Percentiles rank a stretch among this genome's conserved stretches.
These are phyloP conservation scores for Leccinum fuscescens DNA, from an alignment of 1,284 basidiomycete genomes.

Conservation along the genomic window DNA sequence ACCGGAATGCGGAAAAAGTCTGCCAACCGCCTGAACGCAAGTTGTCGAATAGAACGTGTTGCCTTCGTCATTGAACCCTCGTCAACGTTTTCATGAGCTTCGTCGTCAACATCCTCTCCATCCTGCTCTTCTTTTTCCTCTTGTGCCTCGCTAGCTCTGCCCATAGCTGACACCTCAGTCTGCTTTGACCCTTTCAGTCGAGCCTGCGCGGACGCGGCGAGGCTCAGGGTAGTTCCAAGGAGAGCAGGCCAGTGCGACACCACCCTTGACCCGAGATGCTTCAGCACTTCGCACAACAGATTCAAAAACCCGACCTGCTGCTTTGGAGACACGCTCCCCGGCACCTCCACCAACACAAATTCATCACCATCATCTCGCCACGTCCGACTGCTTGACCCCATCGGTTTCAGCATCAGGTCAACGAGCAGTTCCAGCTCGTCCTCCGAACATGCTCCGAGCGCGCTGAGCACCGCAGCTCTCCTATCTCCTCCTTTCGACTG, in stretches of 20 bases:
- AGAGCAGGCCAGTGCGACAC: slow-evolving; percentile 71
- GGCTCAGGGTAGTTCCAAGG: slow-evolving; percentile 62
- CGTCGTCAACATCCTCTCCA: slow-evolving; percentile 29
- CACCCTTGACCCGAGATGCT: slow-evolving; percentile 74
- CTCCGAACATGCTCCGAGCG: slow-evolving; percentile 70
- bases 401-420: slow-evolving; percentile 87
- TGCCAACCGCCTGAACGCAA: slow-evolving; percentile 82
- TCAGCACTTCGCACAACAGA: slow-evolving; percentile 82
- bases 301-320: slow-evolving; percentile 84
- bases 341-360: slow-evolving; percentile 34
- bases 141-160: slow-evolving; percentile 30
- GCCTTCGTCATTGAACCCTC: slow-evolving; percentile 43
- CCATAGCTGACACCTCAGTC: slow-evolving; percentile 12
- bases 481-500: slow-evolving; percentile 71
- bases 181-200: slow-evolving; percentile 25
- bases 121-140: slow-evolving; percentile 42
- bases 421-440: slow-evolving; percentile 79
- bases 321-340: slow-evolving; percentile 50
- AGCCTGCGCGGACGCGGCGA: slow-evolving; percentile 66
- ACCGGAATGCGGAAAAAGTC: slow-evolving; percentile 83
- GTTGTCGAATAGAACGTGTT: slow-evolving; percentile 69
- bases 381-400: slow-evolving; percentile 41
- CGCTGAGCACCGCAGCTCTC: slow-evolving; percentile 73
- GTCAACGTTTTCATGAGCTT: slow-evolving; percentile 29
- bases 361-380: slow-evolving; percentile 21